These are phyloP conservation scores for Cystobasidium slooffiae DNA, from an alignment of 1,284 basidiomycete species.

Conservation along the genomic window DNA sequence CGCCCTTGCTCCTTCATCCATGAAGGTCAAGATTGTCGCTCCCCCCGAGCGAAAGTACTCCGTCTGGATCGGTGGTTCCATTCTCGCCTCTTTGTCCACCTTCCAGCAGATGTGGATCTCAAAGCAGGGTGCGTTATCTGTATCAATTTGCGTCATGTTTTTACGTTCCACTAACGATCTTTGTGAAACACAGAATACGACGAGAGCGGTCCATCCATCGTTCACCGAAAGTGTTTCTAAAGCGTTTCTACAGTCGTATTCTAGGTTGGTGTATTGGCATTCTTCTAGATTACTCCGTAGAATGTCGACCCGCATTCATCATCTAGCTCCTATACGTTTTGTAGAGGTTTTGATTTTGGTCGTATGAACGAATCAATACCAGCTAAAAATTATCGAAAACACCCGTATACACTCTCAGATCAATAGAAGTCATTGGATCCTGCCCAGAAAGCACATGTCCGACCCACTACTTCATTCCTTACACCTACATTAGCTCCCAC, in stretches of 20 bases:
- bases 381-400: no score
- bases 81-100: conserved; percentile 90
- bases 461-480: no score
- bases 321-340: no score
- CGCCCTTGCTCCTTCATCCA: conserved; percentile 72
- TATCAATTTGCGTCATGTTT: neutral
- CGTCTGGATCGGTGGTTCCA: conserved; percentile 99
- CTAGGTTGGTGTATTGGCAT: neutral
- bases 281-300: neutral
- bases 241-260: neutral
- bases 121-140: conserved; percentile 64
- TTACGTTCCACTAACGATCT: neutral
- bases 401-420: no score
- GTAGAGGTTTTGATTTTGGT: no score
- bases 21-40: conserved; percentile 74
- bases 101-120: conserved; percentile 85
- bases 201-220: conserved; percentile 35
- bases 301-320: no score
- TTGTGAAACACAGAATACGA: conserved; percentile 26
- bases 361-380: no score
- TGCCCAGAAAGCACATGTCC: no score
- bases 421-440: no score
- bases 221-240: conserved; percentile 45
- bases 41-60: conserved; percentile 65
- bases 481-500: no score